Percentiles rank a stretch among this genome's conserved stretches.
These are phyloP conservation scores for Neoscytalidium dimidiatum DNA, from an alignment of 2,329 filamentous ascomycete genomes.

Conservation along the genomic window DNA sequence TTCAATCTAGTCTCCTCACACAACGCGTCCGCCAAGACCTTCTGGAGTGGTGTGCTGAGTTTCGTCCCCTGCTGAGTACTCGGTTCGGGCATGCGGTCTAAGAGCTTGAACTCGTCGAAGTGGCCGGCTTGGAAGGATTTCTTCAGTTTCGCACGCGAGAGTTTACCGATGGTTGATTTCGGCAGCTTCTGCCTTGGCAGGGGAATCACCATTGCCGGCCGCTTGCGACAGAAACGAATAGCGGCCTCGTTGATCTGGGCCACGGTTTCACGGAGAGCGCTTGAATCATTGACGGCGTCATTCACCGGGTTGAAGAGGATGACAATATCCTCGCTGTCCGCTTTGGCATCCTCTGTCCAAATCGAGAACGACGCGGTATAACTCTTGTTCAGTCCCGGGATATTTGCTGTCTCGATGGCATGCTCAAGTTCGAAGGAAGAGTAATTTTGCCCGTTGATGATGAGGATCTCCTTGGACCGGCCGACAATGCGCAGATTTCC, in stretches of 20 bases:
- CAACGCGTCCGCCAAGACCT: not conserved
- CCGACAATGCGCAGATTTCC: slow-evolving; percentile 28
- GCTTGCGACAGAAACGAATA: slow-evolving; percentile 19
- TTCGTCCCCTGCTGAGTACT: not conserved
- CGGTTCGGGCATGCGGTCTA: not conserved
- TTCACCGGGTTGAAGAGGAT: slow-evolving; percentile 14
- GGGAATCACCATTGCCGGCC: slow-evolving; percentile 2
- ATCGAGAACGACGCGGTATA: slow-evolving; percentile 17
- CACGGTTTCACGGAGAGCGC: slow-evolving; percentile 1
- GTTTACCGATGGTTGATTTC: slow-evolving; percentile 19
- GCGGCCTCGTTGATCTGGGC: slow-evolving; percentile 7
- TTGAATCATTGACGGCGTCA: slow-evolving; percentile 3
- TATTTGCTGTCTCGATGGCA: slow-evolving; percentile 25
- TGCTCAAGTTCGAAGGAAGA: slow-evolving; percentile 27
- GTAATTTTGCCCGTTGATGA: slow-evolving; percentile 32
- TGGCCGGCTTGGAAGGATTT: slow-evolving; percentile 2
- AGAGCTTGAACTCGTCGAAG: slow-evolving; percentile 13
- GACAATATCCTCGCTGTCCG: slow-evolving; percentile 17
- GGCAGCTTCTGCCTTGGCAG: slow-evolving; percentile 15
- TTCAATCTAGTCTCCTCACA: slow-evolving; percentile 9
- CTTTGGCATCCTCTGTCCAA: slow-evolving; percentile 3
- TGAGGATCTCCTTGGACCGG: slow-evolving; percentile 30
- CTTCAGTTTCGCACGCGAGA: slow-evolving; percentile 19
- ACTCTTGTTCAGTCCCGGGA: slow-evolving; percentile 19
- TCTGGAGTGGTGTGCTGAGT: slow-evolving; percentile 13